Evolutionary conservation across 2,329 filamentous ascomycete species (phyloP), one percentile per base, ranked within the genome.

Genomic region (Gaeumannomyces tritici): DNA sequence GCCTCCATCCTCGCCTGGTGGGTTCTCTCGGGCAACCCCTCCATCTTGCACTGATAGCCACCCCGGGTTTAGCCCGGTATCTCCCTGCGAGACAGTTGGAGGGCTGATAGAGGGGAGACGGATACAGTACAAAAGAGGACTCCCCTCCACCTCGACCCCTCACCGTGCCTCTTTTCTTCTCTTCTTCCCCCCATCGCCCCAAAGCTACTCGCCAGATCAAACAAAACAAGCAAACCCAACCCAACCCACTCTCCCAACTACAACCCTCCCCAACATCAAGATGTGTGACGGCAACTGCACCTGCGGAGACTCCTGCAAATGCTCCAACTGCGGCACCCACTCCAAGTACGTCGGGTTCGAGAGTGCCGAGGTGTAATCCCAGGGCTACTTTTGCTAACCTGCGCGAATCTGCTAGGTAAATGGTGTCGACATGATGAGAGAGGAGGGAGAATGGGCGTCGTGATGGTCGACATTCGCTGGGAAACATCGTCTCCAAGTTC

Each of bases 231-330:
- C 18, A 42, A 26, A 26, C 11, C 57, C 4, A 31, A 28, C 28
- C 54, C 42, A 61, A 56, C 35, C 31, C 31, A 33, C 28, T 31
- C 56, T 29, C 7, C 11, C 56, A 21, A 28, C 26, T 57, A 13
- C 24, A 28, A 57, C n/a, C n/a, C 29, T 18, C 26, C 29, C 51
- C 18, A 61, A 51, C 13, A n/a, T 31, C 60, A 61, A 61, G 8
- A 61, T 61, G 60, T 61, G 60, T 47, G 60, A 55, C 54, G 60
- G 57, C 55, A 57, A 56, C 55, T 61, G 60, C 60, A 61, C 54
- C 60, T 61, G 60, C 55, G 60, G 60, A 54, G 9, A 29, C 33
- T 61, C 60, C 11, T 61, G 60, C 60, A 57, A 54, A 12, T 61
- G 60, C 60, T 24, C 51, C 24, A 57, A 54, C 60, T 61, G 60